Evolutionary conservation across 768 basidiomycete species (phyloP).

Genomic region (Stropharia rugosoannulata): DNA sequence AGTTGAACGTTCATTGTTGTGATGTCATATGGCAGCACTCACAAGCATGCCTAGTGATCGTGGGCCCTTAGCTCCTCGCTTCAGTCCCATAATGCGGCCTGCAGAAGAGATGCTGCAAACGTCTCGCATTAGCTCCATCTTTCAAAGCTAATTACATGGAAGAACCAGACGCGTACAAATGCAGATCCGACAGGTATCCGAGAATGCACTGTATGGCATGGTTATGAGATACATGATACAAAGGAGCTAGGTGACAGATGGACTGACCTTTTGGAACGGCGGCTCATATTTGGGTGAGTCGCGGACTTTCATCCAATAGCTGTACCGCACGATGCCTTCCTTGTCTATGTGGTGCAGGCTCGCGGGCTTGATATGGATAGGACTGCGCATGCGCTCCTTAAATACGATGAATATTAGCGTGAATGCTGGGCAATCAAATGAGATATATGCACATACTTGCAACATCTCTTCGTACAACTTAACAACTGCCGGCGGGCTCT

Average conservation of each 20-base stretch:
- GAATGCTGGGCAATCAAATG: neutral
- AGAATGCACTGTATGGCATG: slow-evolving; percentile 60
- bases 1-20: neutral
- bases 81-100: slow-evolving; percentile 52
- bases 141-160: neutral
- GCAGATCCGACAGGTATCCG: slow-evolving; percentile 74
- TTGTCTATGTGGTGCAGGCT: slow-evolving; percentile 36
- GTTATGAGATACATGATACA: neutral
- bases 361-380: slow-evolving; percentile 64
- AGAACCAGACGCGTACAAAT: slow-evolving; percentile 54
- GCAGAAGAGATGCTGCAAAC: slow-evolving; percentile 54
- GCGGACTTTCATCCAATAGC: slow-evolving; percentile 83
- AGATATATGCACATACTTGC: slow-evolving; percentile 15
- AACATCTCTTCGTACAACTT: slow-evolving; percentile 31
- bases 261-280: slow-evolving; percentile 72
- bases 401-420: slow-evolving; percentile 1
- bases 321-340: slow-evolving; percentile 50
- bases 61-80: slow-evolving; percentile 46
- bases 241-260: neutral
- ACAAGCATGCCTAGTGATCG: slow-evolving; percentile 61
- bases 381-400: slow-evolving; percentile 68
- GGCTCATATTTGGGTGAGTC: slow-evolving; percentile 64
- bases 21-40: slow-evolving; percentile 21
- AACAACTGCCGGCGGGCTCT: slow-evolving; percentile 30
- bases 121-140: slow-evolving; percentile 9